Evolutionary conservation across 495 filamentous ascomycete species (phyloP).

Genomic region (Lepidopterella palustris): DNA sequence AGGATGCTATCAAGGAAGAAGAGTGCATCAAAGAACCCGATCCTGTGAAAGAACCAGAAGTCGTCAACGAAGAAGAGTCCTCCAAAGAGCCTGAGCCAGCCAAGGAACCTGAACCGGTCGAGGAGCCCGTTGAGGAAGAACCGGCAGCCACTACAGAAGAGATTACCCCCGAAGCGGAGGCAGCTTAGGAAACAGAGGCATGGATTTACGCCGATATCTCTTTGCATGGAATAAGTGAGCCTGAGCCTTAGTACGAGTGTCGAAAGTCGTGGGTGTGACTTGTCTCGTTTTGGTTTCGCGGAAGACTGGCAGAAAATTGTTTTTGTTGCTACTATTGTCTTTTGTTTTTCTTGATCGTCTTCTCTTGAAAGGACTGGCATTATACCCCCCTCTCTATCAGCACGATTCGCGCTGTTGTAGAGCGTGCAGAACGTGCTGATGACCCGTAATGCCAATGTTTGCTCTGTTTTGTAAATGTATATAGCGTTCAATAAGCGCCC

Average conservation of each 20-base stretch:
- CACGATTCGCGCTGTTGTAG: neutral
- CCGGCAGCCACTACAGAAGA: neutral
- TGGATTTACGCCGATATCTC: neutral
- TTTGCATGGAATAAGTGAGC: neutral
- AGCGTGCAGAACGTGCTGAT: neutral
- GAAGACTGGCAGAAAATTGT: neutral
- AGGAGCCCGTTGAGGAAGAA: neutral
- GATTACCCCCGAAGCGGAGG: neutral
- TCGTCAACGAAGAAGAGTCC: neutral
- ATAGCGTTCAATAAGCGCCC: neutral
- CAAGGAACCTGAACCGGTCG: neutral
- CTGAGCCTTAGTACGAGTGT: neutral
- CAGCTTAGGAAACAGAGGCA: neutral
- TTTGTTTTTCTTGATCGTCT: neutral
- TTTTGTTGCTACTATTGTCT: neutral
- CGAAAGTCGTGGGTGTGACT: neutral
- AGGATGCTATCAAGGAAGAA: neutral
- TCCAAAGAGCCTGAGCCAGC: too few relatives aligned
- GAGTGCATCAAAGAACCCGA: neutral
- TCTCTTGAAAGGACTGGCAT: neutral
- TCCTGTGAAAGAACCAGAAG: neutral
- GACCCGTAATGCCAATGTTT: neutral
- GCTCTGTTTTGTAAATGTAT: too few relatives aligned
- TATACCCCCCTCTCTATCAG: neutral
- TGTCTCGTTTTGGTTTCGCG: neutral